Percentiles rank a stretch among this genome's conserved stretches.
These are phyloP conservation scores for Microcyclospora pomicola DNA, from an alignment of 2,329 filamentous ascomycete genomes.

Conservation along the genomic window DNA sequence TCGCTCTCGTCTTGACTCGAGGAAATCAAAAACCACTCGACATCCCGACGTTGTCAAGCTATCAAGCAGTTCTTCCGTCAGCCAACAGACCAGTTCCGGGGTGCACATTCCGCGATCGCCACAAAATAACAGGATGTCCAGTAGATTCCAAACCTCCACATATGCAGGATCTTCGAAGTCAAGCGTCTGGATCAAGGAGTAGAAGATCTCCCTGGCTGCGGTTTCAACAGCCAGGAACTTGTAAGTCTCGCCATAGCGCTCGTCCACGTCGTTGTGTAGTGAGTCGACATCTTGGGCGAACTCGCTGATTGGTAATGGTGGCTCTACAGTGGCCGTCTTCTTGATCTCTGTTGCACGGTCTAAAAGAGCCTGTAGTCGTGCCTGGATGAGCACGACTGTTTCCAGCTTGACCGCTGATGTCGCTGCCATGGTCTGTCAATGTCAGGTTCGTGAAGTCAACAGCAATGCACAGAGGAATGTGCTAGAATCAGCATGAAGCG, in stretches of 20 bases:
- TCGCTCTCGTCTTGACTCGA: conserved; percentile 81
- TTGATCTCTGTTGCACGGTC: conserved; percentile 28
- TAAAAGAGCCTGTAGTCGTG: conserved; percentile 27
- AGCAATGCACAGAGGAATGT: neutral
- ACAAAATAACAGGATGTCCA: conserved; percentile 80
- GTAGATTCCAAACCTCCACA: conserved; percentile 77
- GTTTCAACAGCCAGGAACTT: conserved; percentile 60
- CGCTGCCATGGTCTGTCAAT: conserved; percentile 12
- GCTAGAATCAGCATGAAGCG: neutral
- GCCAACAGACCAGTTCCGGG: conserved; percentile 69
- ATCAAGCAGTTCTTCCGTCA: conserved; percentile 89
- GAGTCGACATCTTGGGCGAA: conserved; percentile 18
- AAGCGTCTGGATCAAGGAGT: conserved; percentile 39
- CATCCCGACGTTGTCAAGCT: conserved; percentile 91
- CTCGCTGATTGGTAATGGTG: conserved; percentile 29
- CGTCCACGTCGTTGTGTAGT: conserved; percentile 17
- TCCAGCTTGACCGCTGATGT: conserved; percentile 14
- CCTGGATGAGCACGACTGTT: conserved; percentile 13
- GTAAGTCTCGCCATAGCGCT: conserved; percentile 14
- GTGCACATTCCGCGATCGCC: conserved; percentile 54
- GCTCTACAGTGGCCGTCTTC: conserved; percentile 28
- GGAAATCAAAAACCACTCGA: conserved; percentile 80
- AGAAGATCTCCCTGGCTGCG: conserved; percentile 68
- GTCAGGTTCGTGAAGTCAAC: neutral
- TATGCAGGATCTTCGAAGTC: conserved; percentile 67